Conservation (phyloP, 2,329 filamentous ascomycete genomes). For the Parastagonospora nodorum region DNA sequence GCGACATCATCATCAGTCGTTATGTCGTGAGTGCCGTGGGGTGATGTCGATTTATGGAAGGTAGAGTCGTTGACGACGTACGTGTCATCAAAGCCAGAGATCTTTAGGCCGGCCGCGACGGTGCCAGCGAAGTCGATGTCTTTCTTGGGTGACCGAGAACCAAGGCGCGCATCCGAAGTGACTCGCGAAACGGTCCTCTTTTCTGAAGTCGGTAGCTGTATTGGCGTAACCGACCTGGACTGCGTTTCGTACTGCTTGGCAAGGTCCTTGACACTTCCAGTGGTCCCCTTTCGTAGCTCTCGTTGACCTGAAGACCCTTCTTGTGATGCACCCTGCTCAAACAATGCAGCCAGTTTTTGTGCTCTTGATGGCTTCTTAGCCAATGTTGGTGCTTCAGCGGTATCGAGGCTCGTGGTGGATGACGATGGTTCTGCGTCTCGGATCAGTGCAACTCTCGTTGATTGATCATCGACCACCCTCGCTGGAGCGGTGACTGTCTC, state of each 20-base stretch:
- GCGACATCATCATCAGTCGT: constrained; percentile 39
- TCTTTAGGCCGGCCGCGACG: constrained; percentile 52
- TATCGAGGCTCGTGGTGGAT: constrained; percentile 12
- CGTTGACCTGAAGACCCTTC: constrained; percentile 8
- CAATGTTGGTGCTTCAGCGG: constrained; percentile 21
- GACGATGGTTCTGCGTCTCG: neutral
- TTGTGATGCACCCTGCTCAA: constrained; percentile 31
- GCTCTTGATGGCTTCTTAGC: constrained; percentile 47
- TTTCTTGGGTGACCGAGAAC: constrained; percentile 30
- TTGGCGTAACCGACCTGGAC: constrained; percentile 24
- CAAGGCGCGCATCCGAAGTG: constrained; percentile 18
- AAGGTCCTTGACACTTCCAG: constrained; percentile 28
- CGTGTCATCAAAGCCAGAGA: constrained; percentile 54
- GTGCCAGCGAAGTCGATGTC: constrained; percentile 56
- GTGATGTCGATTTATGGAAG: constrained; percentile 39
- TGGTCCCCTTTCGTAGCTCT: constrained; percentile 16
- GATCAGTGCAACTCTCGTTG: no score
- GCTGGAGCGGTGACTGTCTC: neutral
- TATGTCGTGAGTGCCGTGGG: constrained; percentile 31
- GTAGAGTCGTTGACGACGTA: constrained; percentile 51
- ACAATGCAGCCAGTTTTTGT: constrained; percentile 41
- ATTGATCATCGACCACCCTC: no score
- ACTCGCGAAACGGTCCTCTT: constrained; percentile 19
- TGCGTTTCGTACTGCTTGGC: constrained; percentile 30
- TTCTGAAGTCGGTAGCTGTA: constrained; percentile 16